phyloP scores from a whole-genome alignment of 2,329 filamentous ascomycete genomes.

The Grosmannia serpens region DNA sequence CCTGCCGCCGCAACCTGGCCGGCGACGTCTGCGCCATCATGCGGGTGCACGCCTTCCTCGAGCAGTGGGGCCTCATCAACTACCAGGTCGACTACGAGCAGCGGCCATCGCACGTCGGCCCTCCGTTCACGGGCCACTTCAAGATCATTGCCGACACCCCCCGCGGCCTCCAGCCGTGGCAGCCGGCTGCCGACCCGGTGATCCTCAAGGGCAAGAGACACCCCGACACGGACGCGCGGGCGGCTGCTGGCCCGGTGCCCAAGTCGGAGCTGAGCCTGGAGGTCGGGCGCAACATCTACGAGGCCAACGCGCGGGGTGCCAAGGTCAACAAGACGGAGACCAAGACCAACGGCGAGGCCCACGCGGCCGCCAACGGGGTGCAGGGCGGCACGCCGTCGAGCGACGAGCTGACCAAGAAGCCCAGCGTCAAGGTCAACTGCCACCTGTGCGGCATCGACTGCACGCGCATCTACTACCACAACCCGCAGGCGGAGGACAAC shows the following conservation, averaged over 20 bases:
- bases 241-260: constrained; percentile 49
- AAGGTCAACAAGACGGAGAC: constrained; percentile 59
- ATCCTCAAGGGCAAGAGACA: constrained; percentile 49
- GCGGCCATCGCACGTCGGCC: constrained; percentile 86
- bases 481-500: constrained; percentile 42
- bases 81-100: constrained; percentile 98
- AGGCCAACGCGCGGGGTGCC: constrained; percentile 68
- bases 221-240: constrained; percentile 61
- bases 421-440: constrained; percentile 66
- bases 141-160: constrained; percentile 92
- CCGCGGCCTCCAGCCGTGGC: constrained; percentile 86
- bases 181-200: constrained; percentile 70
- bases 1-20: constrained; percentile 85
- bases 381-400: constrained; percentile 23
- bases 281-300: constrained; percentile 89
- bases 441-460: constrained; percentile 90
- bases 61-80: constrained; percentile 98
- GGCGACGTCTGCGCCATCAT: constrained; percentile 98
- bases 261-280: constrained; percentile 87
- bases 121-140: constrained; percentile 96
- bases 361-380: constrained; percentile 51
- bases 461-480: constrained; percentile 51
- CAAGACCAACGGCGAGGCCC: constrained; percentile 65
- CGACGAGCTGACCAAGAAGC: constrained; percentile 53
- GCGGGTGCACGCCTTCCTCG: constrained; percentile 93